A percentile compares a stretch with the other conserved stretches of the same genome.
phyloP scores from a whole-genome alignment of 1,284 basidiomycete genomes.

The Sanghuangporus baumii region DNA sequence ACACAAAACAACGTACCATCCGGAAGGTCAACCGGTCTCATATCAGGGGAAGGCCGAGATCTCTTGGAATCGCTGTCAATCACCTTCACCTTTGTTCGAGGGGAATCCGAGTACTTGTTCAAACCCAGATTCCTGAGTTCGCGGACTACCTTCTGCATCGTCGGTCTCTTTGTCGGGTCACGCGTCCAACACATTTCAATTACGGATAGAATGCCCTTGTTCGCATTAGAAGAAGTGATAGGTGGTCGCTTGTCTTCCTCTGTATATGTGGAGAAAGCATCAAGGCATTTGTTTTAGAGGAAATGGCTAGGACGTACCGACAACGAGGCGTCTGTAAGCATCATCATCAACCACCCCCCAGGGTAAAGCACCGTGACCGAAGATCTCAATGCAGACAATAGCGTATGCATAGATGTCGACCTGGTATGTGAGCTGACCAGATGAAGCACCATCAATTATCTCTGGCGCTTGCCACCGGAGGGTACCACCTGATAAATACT shows the following conservation, averaged over 20 bases:
- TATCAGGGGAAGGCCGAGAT: constrained; percentile 15
- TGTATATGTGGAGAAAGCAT: not conserved
- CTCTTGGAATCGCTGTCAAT: constrained; percentile 19
- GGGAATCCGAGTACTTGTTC: constrained; percentile 26
- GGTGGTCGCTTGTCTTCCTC: constrained; percentile 51
- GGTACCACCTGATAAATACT: constrained; percentile 41
- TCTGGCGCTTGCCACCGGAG: constrained; percentile 74
- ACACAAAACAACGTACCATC: not conserved
- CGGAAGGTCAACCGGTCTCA: constrained; percentile 12
- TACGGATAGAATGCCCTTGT: constrained; percentile 31
- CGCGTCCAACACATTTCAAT: constrained; percentile 46
- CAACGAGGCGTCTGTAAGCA: constrained; percentile 51
- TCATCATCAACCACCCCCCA: constrained; percentile 59
- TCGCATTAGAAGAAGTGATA: constrained; percentile 34
- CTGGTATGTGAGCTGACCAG: constrained; percentile 42
- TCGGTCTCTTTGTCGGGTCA: constrained; percentile 39
- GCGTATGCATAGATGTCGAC: constrained; percentile 73
- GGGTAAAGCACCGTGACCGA: constrained; percentile 55
- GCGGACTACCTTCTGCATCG: constrained; percentile 40
- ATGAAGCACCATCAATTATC: constrained; percentile 45
- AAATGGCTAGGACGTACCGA: constrained; percentile 38
- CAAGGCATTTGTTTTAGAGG: not conserved
- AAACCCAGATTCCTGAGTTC: constrained; percentile 35
- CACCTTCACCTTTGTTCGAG: constrained; percentile 18
- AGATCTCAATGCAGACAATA: constrained; percentile 64